Evolutionary conservation across 2,329 filamentous ascomycete species (phyloP).

Genomic region (Atkinsonella texensis): DNA sequence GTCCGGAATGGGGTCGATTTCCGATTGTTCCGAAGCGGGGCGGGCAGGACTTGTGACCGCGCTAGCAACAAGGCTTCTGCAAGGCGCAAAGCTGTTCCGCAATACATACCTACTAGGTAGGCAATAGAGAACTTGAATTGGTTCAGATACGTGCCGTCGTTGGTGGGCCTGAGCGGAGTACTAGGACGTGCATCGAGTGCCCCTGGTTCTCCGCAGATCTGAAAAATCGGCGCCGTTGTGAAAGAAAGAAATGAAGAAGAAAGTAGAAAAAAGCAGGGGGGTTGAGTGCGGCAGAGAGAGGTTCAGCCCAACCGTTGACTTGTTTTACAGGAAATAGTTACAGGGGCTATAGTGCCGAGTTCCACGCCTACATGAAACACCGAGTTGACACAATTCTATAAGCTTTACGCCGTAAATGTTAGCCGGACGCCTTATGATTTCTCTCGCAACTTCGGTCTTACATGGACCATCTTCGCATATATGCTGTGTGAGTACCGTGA

Average conservation of each 20-base stretch:
- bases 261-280: not conserved
- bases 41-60: too few species aligned
- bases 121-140: not conserved
- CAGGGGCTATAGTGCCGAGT: too few species aligned
- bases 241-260: not conserved
- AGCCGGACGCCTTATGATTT: too few species aligned
- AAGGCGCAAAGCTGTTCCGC: not conserved
- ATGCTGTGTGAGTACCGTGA: too few species aligned
- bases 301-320: too few species aligned
- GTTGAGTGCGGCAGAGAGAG: not conserved
- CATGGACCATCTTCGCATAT: too few species aligned
- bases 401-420: too few species aligned
- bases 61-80: not conserved
- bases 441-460: too few species aligned
- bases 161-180: not conserved
- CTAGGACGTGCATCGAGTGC: not conserved
- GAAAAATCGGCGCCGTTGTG: not conserved
- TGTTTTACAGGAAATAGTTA: too few species aligned
- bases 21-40: not conserved
- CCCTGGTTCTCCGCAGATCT: conserved; percentile 5
- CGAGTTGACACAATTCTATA: too few species aligned
- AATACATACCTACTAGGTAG: not conserved
- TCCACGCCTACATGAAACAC: too few species aligned
- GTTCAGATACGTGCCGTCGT: not conserved
- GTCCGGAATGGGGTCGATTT: not conserved